Base-by-base conservation (phyloP, 179 eudicot species). In the Camellia oleifera region DNA sequence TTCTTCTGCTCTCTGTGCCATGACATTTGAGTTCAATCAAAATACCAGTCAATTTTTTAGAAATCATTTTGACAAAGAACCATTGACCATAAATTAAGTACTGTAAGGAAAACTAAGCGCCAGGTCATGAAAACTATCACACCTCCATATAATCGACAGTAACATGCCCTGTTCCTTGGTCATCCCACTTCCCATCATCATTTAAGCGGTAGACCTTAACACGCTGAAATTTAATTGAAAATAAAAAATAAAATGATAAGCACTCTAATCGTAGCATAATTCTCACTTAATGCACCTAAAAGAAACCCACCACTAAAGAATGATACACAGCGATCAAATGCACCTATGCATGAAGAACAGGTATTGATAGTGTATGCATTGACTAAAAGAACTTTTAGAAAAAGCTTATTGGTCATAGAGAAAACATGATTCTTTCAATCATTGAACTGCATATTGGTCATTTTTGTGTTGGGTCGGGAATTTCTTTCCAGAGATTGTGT, bases 151-250 rank as follows among this genome's bases (percentile, higher is more conserved):
- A 97, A 85, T 94, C 99, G 86, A 97, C 91, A 81, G 94, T 88
- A 69, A 97, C 93, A 86, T 97, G 98, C 64, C 99, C 99, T 76
- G 99, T 97, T 82, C 99, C 99, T 79, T 92, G 98, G 86, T 97
- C 99, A 86, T 97, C 99, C 99, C 99, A 97, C 81, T 97, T 94
- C 74, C 99, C 98, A 78, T 94, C 97, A 44, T 90, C 94, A 83
- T 83, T 92, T 80, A 92, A 77, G 23, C 99, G 97, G 82, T 97
- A 97, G 60, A 92, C 97, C 85, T 92, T 94, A 44, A 93, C 99
- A 73, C 98, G 92, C 98, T 95, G 89, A 75, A 75, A 83, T 48
- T 45, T 10, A 69, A 57, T 72, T 48, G 4, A 68, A 18, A 67
- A 32, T 32, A 77, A 45, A 8, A 57, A 54, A 18, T 60, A 67